Conservation (phyloP, 306 rosid species). For the Ziziphus jujuba region DNA sequence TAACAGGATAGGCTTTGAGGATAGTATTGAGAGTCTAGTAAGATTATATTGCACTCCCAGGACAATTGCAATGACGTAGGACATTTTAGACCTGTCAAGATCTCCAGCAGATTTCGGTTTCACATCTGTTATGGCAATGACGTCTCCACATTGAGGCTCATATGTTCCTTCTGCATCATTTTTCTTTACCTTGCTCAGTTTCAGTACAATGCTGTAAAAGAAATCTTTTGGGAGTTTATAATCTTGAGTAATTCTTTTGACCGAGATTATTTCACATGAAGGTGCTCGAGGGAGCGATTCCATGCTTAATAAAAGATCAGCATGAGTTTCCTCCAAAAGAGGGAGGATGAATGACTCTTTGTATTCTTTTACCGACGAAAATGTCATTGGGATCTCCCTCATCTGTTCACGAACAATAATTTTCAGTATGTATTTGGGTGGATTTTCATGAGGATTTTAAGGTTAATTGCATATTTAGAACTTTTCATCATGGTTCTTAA, state of each 20-base stretch:
- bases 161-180: slow-evolving; percentile 9
- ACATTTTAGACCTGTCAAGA: slow-evolving; percentile 25
- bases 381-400: slow-evolving; percentile 41
- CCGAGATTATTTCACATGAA: slow-evolving; percentile 25
- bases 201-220: slow-evolving; percentile 19
- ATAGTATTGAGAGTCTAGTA: not conserved
- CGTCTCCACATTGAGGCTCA: slow-evolving; percentile 48
- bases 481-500: too few species aligned
- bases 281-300: slow-evolving; percentile 32
- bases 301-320: slow-evolving; percentile 41
- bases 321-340: slow-evolving; percentile 56
- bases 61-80: slow-evolving; percentile 34
- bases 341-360: slow-evolving; percentile 43
- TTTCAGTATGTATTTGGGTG: not conserved
- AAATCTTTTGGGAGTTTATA: slow-evolving; percentile 13
- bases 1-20: slow-evolving; percentile 13
- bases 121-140: slow-evolving; percentile 44
- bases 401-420: slow-evolving; percentile 32
- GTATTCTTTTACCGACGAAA: slow-evolving; percentile 34
- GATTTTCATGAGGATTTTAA: not conserved
- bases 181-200: not conserved
- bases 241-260: not conserved
- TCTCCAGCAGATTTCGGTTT: slow-evolving; percentile 36
- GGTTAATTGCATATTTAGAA: not conserved
- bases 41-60: not conserved